These are phyloP conservation scores for Trametes hirsuta DNA, from an alignment of 1,284 basidiomycete species.

Conservation along the genomic window DNA sequence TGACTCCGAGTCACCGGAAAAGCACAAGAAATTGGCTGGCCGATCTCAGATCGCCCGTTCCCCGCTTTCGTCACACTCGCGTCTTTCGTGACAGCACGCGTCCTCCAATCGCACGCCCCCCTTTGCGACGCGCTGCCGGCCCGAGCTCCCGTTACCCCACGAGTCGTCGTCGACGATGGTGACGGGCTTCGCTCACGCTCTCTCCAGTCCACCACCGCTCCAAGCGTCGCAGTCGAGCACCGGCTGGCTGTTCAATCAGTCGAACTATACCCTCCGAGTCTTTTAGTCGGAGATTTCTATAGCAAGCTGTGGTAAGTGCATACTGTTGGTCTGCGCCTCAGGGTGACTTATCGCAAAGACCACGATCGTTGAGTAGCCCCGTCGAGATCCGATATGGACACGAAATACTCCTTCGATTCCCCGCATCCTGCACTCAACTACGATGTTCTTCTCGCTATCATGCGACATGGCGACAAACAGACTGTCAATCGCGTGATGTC, in stretches of 20 bases:
- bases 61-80: neutral
- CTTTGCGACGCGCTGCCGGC: neutral
- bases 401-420: neutral
- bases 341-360: neutral
- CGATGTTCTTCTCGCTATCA: constrained; percentile 6
- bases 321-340: neutral
- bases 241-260: too few relatives aligned
- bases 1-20: constrained; percentile 17
- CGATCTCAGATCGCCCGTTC: neutral
- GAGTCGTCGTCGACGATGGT: neutral
- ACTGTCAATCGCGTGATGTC: neutral
- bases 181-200: too few relatives aligned
- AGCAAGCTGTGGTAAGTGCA: too few relatives aligned
- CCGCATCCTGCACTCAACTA: neutral
- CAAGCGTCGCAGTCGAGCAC: too few relatives aligned
- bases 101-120: constrained; percentile 7
- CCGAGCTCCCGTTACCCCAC: neutral
- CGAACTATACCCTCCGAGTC: too few relatives aligned
- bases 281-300: too few relatives aligned
- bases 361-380: neutral
- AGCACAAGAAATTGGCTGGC: neutral
- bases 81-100: constrained; percentile 7
- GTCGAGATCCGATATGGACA: neutral
- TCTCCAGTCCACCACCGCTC: too few relatives aligned
- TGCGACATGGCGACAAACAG: neutral